Conservation (phyloP, 495 filamentous ascomycete genomes). For the Annulohypoxylon bovei region DNA sequence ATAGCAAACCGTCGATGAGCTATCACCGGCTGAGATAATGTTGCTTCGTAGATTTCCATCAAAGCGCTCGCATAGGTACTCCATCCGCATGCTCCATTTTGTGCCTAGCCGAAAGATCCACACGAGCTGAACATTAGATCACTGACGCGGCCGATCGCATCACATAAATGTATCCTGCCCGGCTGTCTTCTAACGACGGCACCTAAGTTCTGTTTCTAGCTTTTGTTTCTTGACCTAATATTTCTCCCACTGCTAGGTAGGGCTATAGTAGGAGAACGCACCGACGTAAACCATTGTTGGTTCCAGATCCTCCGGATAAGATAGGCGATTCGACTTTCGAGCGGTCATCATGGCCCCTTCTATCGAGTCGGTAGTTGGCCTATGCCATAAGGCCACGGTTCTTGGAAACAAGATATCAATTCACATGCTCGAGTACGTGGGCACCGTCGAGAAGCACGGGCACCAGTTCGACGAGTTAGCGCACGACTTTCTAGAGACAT, state of each 20-base stretch:
- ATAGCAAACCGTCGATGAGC: neutral
- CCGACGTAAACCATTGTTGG: neutral
- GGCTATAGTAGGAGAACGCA: neutral
- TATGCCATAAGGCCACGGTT: constrained; percentile 51
- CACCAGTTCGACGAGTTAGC: constrained; percentile 60
- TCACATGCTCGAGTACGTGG: constrained; percentile 66
- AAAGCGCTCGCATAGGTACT: constrained; percentile 1
- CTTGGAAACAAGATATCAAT: constrained; percentile 63
- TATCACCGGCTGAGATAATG: neutral
- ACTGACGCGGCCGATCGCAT: neutral
- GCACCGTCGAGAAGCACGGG: constrained; percentile 54
- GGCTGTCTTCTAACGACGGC: neutral
- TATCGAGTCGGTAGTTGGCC: constrained; percentile 35
- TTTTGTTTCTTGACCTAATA: neutral
- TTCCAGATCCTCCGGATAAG: neutral
- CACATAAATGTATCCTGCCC: constrained; percentile 7
- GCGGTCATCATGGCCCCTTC: constrained; percentile 29
- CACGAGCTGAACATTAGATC: neutral
- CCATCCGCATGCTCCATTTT: neutral
- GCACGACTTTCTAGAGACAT: constrained; percentile 62
- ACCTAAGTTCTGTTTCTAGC: constrained; percentile 4
- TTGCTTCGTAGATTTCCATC: constrained; percentile 5
- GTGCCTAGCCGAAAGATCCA: constrained; percentile 5
- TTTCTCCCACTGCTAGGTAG: neutral
- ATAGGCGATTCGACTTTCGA: neutral